Conservation (phyloP, 2,329 filamentous ascomycete genomes). For the Phaeosphaeria sp. region DNA sequence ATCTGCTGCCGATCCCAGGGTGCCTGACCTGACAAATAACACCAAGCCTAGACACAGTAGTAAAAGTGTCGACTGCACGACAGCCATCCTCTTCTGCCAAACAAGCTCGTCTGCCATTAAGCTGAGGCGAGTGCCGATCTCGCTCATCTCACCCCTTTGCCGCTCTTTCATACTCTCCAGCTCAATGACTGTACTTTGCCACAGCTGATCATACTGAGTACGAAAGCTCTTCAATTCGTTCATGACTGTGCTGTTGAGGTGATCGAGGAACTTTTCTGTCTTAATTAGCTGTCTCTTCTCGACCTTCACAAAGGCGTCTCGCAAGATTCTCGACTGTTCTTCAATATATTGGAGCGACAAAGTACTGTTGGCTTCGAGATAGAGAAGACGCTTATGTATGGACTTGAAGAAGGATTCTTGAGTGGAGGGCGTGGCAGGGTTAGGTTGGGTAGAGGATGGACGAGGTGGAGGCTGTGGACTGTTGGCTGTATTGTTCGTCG, state of each 20-base stretch:
- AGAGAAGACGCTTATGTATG: slow-evolving; percentile 88
- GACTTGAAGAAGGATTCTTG: slow-evolving; percentile 99
- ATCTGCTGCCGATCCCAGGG: slow-evolving; percentile 46
- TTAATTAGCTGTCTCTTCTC: slow-evolving; percentile 88
- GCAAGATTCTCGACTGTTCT: slow-evolving; percentile 88
- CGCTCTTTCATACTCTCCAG: slow-evolving; percentile 87
- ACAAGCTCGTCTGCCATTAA: slow-evolving; percentile 91
- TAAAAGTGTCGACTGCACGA: slow-evolving; percentile 86
- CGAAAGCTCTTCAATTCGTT: slow-evolving; percentile 67
- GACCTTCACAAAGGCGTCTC: slow-evolving; percentile 83
- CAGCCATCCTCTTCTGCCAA: slow-evolving; percentile 86
- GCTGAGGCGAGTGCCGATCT: slow-evolving; percentile 79
- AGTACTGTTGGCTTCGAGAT: slow-evolving; percentile 90
- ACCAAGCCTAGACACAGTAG: slow-evolving; percentile 87
- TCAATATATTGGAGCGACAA: slow-evolving; percentile 95
- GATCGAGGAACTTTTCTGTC: slow-evolving; percentile 79
- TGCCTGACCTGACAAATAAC: slow-evolving; percentile 67
- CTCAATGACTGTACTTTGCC: slow-evolving; percentile 93
- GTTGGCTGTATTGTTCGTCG: slow-evolving; percentile 25
- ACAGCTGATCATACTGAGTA: slow-evolving; percentile 91
- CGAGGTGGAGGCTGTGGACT: slow-evolving; percentile 26
- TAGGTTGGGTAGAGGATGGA: slow-evolving; percentile 53
- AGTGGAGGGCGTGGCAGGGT: slow-evolving; percentile 74
- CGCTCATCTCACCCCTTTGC: slow-evolving; percentile 81
- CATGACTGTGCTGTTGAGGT: slow-evolving; percentile 86